A percentile compares a stretch with the other conserved stretches of the same genome.
Conservation (phyloP, 73 alveolate genomes). For the Paramecium caudatum region DNA sequence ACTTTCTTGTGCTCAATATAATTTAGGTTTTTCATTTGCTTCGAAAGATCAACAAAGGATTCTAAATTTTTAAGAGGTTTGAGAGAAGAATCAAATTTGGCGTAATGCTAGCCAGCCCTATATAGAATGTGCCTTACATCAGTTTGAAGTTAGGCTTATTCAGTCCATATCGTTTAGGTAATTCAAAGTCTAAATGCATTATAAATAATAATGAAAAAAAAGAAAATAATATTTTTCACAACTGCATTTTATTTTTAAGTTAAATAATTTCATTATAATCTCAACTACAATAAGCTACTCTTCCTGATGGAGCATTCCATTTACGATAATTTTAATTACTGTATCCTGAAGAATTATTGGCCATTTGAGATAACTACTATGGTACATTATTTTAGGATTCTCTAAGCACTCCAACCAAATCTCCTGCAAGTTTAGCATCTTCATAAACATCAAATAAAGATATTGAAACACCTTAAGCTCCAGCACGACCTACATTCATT, state of each 20-base stretch:
- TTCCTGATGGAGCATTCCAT: slow-evolving; percentile 60
- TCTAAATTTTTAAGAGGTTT: slow-evolving; percentile 19
- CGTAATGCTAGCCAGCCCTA: slow-evolving; percentile 37
- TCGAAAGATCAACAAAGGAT: slow-evolving; percentile 34
- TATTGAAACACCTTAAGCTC: slow-evolving; percentile 85
- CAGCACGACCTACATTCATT: slow-evolving; percentile 82
- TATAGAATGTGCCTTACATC: not conserved
- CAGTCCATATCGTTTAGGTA: slow-evolving; percentile 56
- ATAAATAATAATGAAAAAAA: no score
- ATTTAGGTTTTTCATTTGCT: slow-evolving; percentile 22
- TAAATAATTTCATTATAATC: no score
- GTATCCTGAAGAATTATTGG: not conserved
- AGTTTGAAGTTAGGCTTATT: slow-evolving; percentile 17
- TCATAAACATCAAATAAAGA: slow-evolving; percentile 79
- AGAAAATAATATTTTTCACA: no score
- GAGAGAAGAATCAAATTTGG: slow-evolving; percentile 31
- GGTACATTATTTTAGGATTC: slow-evolving; percentile 51
- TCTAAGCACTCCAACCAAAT: slow-evolving; percentile 39
- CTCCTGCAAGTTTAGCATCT: slow-evolving; percentile 67
- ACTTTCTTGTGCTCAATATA: not conserved
- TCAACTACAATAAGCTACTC: slow-evolving; percentile 7
- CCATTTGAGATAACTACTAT: slow-evolving; percentile 11
- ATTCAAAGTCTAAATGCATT: slow-evolving; percentile 46
- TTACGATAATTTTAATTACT: not conserved
- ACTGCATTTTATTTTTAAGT: no score